phyloP scores from a whole-genome alignment of 139 green algal genomes.

The Asterochloris sp. region DNA sequence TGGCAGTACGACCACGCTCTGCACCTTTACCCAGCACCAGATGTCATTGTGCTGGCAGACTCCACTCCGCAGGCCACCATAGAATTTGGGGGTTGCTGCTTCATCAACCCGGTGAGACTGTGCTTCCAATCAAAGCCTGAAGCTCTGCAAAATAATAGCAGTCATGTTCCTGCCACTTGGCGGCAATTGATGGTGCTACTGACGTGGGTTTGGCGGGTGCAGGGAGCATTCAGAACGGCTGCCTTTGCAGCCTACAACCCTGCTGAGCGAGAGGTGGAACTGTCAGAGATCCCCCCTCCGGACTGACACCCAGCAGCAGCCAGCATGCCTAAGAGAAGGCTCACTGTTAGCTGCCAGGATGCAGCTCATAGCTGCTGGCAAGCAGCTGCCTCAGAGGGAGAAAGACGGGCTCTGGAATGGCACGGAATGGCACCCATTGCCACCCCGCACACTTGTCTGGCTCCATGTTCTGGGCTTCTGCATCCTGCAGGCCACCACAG shows the following conservation, averaged over 20 bases:
- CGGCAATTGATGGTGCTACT: background rate
- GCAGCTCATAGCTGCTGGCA: too few species aligned
- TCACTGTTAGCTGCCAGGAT: too few species aligned
- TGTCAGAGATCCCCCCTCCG: slow-evolving; percentile 42
- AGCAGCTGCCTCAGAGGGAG: too few species aligned
- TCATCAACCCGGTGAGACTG: slow-evolving; percentile 67
- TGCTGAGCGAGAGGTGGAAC: slow-evolving; percentile 36
- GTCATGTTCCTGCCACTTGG: background rate
- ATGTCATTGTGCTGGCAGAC: slow-evolving; percentile 80
- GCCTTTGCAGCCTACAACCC: slow-evolving; percentile 68
- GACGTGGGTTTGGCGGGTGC: background rate
- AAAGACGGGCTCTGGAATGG: too few species aligned
- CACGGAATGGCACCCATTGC: slow-evolving; percentile 17
- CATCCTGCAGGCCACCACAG: background rate
- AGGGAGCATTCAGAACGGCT: slow-evolving; percentile 61
- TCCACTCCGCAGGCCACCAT: slow-evolving; percentile 35
- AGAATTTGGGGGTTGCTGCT: slow-evolving; percentile 55
- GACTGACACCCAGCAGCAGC: background rate
- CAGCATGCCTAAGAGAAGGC: too few species aligned
- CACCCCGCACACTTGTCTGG: slow-evolving; percentile 34
- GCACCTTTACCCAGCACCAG: slow-evolving; percentile 80
- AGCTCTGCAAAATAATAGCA: background rate
- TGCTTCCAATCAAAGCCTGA: background rate
- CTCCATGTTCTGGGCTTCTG: slow-evolving; percentile 12
- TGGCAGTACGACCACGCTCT: slow-evolving; percentile 79